Evolutionary conservation across 2,329 filamentous ascomycete species (phyloP), one percentile per base, ranked within the genome.

Genomic region (Cladophialophora yegresii): DNA sequence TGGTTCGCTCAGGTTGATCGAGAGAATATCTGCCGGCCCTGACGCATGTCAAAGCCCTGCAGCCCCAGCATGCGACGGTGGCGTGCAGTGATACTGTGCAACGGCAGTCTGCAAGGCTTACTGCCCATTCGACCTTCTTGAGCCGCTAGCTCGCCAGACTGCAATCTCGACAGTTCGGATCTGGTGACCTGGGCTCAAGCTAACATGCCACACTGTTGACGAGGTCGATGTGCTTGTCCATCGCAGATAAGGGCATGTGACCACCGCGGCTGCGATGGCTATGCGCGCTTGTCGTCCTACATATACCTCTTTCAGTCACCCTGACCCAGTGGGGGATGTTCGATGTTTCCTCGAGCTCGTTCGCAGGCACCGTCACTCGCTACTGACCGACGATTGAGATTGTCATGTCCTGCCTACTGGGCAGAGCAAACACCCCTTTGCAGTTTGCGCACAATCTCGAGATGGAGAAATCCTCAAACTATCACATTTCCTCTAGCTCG

Each of bases 401-500:
- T 10, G 40, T 55, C 56, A 40, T 56, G 55, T 32, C 33, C 61
- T 58, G 47, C 49, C 40, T 16, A 47, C 22, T 30, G 12, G 45
- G 26, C 32, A 28, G 6, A 28, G 26, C 26, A 28, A 6, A 28
- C 6, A 28, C 6, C 26, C 26, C 6, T 6, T 28, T 45, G 12
- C 50, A 23, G 49, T 36, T n/a, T 49, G 6, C 22, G 9, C 30
- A n/a, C 6, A 50, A 16, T 22, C 22, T 28, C 49, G 63, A 43
- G 49, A 68, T 68, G 64, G 66, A 68, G 58, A 70, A 70, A 43
- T 28, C 36, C 5, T 10, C 54, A 33, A 62, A 66, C 20, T 66
- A 58, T 50, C 54, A 61, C 22, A 10, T 55, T n/a, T 5, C 13
- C 47, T 64, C 66, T 54, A 62, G 64, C 54, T 67, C 66, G 4